These are phyloP conservation scores for Madurella fahalii DNA, from an alignment of 2,329 filamentous ascomycete genomes.

Conservation along the genomic window DNA sequence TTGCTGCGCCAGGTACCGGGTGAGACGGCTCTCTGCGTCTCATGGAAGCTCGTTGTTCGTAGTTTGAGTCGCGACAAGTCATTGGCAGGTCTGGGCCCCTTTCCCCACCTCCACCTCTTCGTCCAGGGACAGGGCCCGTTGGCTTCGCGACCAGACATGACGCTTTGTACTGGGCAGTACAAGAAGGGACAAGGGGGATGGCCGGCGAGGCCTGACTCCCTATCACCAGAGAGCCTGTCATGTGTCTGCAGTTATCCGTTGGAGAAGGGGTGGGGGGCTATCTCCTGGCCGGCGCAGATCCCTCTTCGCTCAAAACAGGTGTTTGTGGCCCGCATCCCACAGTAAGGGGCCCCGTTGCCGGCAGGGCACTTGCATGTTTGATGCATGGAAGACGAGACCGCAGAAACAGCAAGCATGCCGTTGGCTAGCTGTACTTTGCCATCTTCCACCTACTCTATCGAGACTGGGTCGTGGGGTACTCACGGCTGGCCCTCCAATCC, in stretches of 20 bases:
- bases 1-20: constrained; percentile 5
- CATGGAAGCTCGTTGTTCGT: not conserved
- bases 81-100: not conserved
- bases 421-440: constrained; percentile 8
- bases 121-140: not conserved
- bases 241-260: constrained; percentile 39
- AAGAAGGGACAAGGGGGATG: constrained; percentile 24
- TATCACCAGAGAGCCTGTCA: constrained; percentile 33
- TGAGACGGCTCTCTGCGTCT: constrained; percentile 9
- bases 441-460: constrained; percentile 7
- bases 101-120: not conserved
- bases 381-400: constrained; percentile 39
- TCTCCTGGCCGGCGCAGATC: constrained; percentile 34
- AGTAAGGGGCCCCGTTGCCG: constrained; percentile 38
- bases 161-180: not conserved
- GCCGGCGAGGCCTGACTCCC: constrained; percentile 31
- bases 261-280: constrained; percentile 28
- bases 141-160: not conserved
- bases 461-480: constrained; percentile 5
- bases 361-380: constrained; percentile 47
- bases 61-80: not conserved
- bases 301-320: constrained; percentile 37
- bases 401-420: constrained; percentile 21
- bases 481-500: not conserved
- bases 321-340: constrained; percentile 43